Base-by-base conservation (phyloP, 495 filamentous ascomycete species). In the Umbilicaria muhlenbergii region DNA sequence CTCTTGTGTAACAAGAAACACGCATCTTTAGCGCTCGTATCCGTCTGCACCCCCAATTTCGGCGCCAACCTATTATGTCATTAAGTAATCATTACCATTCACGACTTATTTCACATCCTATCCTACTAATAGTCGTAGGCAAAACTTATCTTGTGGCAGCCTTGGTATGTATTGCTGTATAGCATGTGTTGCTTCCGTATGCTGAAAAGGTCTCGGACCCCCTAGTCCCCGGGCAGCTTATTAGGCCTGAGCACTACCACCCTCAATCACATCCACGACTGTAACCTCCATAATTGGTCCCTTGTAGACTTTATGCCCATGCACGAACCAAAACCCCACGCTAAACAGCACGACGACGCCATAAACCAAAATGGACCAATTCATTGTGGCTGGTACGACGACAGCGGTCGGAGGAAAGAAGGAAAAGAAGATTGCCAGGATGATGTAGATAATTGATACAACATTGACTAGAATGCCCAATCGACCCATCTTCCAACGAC, bases 351-450 rank as follows among this genome's bases (percentile, higher is more conserved):
- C 47, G 0, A 65, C 57, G 0, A 48, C 52, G 0, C 63, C 55
- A 19, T 63, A 66, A 1, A 67, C 58, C 5, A 71, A 58, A 12
- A 65, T 54, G 42, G 64, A 68, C 43, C 58, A 73, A 43, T 73
- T 75, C 57, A 68, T 64, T 0, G 53, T 62, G 5, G 56, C 48
- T 3, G 57, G 49, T 1, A 48, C 56, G 0, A 70, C 59, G 4
- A 51, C 21, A 24, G 49, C 51, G 2, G 51, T 51, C 5, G 59
- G 50, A 0, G 69, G 70, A 60, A 63, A 75, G 51, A 71, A 72
- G 42, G 61, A 69, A 49, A 70, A 68, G 54, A 75, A 70, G n/a
- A 67, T 49, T 4, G 60, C 57, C 21, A 74, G 59, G 3, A 58
- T 46, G 54, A 64, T 59, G 44, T 69, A 74, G n/a, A 64, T 36